Conservation (phyloP, 2,329 filamentous ascomycete genomes). For the Colletotrichum acutatum region DNA sequence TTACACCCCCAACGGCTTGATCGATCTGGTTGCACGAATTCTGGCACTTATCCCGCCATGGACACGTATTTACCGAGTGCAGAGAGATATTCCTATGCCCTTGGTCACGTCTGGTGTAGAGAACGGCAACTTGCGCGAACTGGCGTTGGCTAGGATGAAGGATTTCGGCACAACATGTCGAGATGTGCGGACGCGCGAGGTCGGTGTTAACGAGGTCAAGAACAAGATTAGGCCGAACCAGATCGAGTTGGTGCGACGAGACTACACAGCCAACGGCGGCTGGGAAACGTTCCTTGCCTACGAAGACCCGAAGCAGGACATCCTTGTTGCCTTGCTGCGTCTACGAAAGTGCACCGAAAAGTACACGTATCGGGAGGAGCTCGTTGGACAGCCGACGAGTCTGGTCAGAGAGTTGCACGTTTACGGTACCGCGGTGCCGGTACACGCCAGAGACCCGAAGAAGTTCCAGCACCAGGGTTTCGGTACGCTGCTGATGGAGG, state of each 20-base stretch:
- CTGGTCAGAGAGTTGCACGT: conserved; percentile 95
- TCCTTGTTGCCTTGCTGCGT: conserved; percentile 89
- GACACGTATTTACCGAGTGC: conserved; percentile 98
- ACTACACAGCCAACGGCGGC: conserved; percentile 94
- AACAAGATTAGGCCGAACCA: conserved; percentile 97
- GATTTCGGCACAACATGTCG: conserved; percentile 98
- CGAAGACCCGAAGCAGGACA: conserved; percentile 98
- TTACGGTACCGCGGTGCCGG: conserved; percentile 96
- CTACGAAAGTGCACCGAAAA: conserved; percentile 90
- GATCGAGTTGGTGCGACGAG: conserved; percentile 91
- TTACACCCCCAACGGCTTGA: conserved; percentile 96
- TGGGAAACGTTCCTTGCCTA: conserved; percentile 99
- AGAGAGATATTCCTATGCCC: conserved; percentile 99
- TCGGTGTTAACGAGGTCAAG: conserved; percentile 99
- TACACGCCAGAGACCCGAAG: conserved; percentile 92
- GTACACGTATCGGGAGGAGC: conserved; percentile 91
- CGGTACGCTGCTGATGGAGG: conserved; percentile 95
- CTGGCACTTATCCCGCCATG: conserved; percentile 94
- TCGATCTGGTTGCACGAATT: conserved; percentile 96
- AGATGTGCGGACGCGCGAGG: conserved; percentile 94
- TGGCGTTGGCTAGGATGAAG: conserved; percentile 97
- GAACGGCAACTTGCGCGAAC: conserved; percentile 94
- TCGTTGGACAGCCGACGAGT: conserved; percentile 87
- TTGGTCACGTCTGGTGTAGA: conserved; percentile 98
- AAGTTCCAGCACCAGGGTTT: conserved; percentile 99